A percentile compares a stretch with the other conserved stretches of the same genome.
phyloP scores from a whole-genome alignment of 495 filamentous ascomycete species.

The Aspergillus avenaceus region DNA sequence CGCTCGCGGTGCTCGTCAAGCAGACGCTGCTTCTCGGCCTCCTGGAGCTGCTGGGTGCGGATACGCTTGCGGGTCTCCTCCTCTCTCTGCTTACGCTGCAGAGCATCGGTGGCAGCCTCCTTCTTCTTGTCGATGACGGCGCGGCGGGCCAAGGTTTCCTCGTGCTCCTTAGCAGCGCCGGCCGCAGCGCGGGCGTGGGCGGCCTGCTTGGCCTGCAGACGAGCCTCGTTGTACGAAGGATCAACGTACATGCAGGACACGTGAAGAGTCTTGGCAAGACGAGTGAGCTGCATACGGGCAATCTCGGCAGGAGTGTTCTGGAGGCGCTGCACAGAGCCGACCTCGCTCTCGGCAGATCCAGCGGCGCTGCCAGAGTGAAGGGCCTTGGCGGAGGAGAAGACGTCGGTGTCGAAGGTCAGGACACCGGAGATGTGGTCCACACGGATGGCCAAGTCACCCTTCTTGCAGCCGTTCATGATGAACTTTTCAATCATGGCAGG shows the following conservation, averaged over 20 bases:
- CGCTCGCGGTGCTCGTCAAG: slow-evolving; percentile 87
- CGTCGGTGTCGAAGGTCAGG: slow-evolving; percentile 94
- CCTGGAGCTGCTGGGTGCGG: slow-evolving; percentile 77
- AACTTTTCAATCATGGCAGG: slow-evolving; percentile 96
- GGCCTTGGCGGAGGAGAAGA: slow-evolving; percentile 95
- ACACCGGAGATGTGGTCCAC: slow-evolving; percentile 93
- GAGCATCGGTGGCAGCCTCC: slow-evolving; percentile 79
- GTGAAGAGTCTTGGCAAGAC: slow-evolving; percentile 85
- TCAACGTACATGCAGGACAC: slow-evolving; percentile 94
- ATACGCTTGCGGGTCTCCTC: slow-evolving; percentile 80
- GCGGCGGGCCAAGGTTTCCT: slow-evolving; percentile 81
- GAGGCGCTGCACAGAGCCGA: slow-evolving; percentile 83
- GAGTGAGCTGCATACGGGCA: slow-evolving; percentile 88
- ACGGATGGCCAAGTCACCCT: slow-evolving; percentile 94
- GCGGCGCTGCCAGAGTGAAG: slow-evolving; percentile 78
- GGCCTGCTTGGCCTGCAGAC: slow-evolving; percentile 70
- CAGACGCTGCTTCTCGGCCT: slow-evolving; percentile 82
- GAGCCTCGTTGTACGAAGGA: slow-evolving; percentile 74
- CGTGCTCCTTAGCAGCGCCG: slow-evolving; percentile 87
- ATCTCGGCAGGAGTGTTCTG: slow-evolving; percentile 98
- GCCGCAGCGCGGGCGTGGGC: slow-evolving; percentile 76
- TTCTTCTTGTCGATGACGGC: slow-evolving; percentile 94
- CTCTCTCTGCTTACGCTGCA: slow-evolving; percentile 86
- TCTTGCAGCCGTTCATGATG: slow-evolving; percentile 99
- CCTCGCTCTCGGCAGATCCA: slow-evolving; percentile 85